Base-by-base conservation (phyloP, 352 stramenopile genomes). In the Phytophthora sansomeana region DNA sequence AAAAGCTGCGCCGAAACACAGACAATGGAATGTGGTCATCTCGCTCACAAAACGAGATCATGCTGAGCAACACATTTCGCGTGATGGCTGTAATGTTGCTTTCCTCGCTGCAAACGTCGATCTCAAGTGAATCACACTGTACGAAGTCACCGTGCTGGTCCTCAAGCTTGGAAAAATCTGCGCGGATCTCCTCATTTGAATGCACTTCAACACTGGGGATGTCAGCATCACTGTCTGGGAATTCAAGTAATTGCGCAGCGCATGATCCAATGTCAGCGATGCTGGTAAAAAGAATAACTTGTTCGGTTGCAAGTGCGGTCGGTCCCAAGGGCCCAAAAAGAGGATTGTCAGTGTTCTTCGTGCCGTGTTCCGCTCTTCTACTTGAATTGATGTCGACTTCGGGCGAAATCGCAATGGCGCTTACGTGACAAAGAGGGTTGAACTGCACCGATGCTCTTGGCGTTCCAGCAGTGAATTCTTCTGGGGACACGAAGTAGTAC, bases 401-500 rank as follows among this genome's bases (percentile, higher is more conserved):
- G 16, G 50, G 16, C 10, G 47, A 26, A 42, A 85, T 65, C 9
- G 46, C 62, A n/a, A 85, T 80, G 11, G 74, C 76, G 17, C 67
- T 75, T 17, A 79, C 4, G 42, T 85, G 76, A 17, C 30, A 43
- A 14, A 73, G 53, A 6, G 76, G 74, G 42, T 82, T 63, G 33
- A 85, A 82, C 10, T 36, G 55, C 6, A 36, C 46, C n/a, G 21
- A 39, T 10, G 21, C 49, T 19, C 36, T 49, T 4, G 50, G 29
- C 19, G 43, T 50, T 30, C 41, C 36, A 43, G 32, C 38, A 52
- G 39, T 44, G 4, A 14, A 13, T 42, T 69, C 65, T 57, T 71
- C 70, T 13, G 24, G 35, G 1, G 63, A 63, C 5, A 69, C 59
- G 39, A 84, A 80, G 48, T 80, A 84, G 49, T 76, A 81, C 16